phyloP scores from a whole-genome alignment of 2,329 filamentous ascomycete genomes.

The Drechslerella dactyloides region DNA sequence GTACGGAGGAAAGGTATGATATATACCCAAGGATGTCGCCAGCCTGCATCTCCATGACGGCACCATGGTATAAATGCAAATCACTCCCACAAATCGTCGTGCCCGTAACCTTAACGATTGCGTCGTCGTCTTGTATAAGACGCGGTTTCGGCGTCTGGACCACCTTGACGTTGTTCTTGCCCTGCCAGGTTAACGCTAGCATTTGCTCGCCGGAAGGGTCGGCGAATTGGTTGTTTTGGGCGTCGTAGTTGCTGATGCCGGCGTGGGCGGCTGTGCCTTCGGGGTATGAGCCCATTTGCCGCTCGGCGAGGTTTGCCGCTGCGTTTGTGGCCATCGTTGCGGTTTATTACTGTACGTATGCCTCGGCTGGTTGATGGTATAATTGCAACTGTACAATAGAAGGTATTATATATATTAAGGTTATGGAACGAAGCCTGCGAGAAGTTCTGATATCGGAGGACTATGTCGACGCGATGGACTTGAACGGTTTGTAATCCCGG shows the following conservation, averaged over 20 bases:
- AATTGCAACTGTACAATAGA: too few species aligned
- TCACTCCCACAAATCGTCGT: conserved; percentile 66
- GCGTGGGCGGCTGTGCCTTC: conserved; percentile 69
- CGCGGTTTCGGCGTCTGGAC: conserved; percentile 58
- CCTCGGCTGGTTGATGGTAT: too few species aligned
- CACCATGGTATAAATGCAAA: conserved; percentile 66
- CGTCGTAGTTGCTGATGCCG: conserved; percentile 71
- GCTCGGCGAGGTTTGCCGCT: conserved; percentile 63
- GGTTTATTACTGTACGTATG: too few species aligned
- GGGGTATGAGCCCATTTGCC: conserved; percentile 69
- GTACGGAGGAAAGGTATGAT: background rate
- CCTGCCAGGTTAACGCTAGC: conserved; percentile 82
- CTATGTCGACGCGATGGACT: too few species aligned
- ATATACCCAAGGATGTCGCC: conserved; percentile 70
- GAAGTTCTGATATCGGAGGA: too few species aligned
- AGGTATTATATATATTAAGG: too few species aligned
- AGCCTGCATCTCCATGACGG: conserved; percentile 67
- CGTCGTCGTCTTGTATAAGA: conserved; percentile 55
- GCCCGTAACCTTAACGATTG: conserved; percentile 56
- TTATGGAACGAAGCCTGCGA: too few species aligned
- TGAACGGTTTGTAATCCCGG: too few species aligned
- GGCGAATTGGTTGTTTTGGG: conserved; percentile 61
- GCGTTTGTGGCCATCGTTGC: conserved; percentile 28
- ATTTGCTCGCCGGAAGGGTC: conserved; percentile 68
- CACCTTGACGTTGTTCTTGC: conserved; percentile 78